Evolutionary conservation across 768 basidiomycete genomes (phyloP).

Genomic region (Suillus hirtellus): DNA sequence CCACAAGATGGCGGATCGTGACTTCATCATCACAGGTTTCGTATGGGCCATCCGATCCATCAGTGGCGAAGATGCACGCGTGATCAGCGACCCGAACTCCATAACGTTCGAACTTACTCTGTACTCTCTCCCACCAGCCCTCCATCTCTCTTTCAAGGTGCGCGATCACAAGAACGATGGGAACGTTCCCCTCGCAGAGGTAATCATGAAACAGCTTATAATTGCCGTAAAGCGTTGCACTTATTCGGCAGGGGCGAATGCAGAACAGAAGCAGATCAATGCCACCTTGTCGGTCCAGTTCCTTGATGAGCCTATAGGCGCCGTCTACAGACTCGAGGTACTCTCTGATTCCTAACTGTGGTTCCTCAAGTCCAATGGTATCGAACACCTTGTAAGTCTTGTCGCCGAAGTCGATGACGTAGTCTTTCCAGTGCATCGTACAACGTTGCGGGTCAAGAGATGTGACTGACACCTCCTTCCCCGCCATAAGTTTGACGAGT

Average conservation of each 20-base stretch:
- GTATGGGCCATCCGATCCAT: constrained; percentile 27
- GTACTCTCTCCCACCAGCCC: constrained; percentile 36
- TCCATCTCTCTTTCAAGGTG: constrained; percentile 43
- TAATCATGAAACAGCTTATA: constrained; percentile 41
- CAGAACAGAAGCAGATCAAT: constrained; percentile 39
- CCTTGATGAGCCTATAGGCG: constrained; percentile 26
- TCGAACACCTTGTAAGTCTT: constrained; percentile 28
- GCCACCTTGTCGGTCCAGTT: constrained; percentile 25
- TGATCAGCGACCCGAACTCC: constrained; percentile 34
- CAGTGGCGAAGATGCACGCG: constrained; percentile 41
- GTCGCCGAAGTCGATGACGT: constrained; percentile 21
- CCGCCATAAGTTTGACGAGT: constrained; percentile 43
- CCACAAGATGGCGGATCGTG: constrained; percentile 26
- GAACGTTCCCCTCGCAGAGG: constrained; percentile 40
- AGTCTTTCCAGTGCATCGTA: constrained; percentile 32
- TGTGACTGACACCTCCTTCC: constrained; percentile 27
- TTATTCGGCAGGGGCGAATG: constrained; percentile 36
- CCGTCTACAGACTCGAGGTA: constrained; percentile 33
- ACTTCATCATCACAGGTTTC: constrained; percentile 33
- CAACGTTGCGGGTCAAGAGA: constrained; percentile 35
- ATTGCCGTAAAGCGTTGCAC: constrained; percentile 35
- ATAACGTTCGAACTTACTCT: constrained; percentile 24
- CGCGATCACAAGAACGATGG: constrained; percentile 42
- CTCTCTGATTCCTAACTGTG: constrained; percentile 27
- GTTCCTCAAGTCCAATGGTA: constrained; percentile 32